Percentiles rank a stretch among this genome's conserved stretches.
Evolutionary conservation across 1,284 basidiomycete genomes (phyloP).

Genomic region (Caloboletus firmus): DNA sequence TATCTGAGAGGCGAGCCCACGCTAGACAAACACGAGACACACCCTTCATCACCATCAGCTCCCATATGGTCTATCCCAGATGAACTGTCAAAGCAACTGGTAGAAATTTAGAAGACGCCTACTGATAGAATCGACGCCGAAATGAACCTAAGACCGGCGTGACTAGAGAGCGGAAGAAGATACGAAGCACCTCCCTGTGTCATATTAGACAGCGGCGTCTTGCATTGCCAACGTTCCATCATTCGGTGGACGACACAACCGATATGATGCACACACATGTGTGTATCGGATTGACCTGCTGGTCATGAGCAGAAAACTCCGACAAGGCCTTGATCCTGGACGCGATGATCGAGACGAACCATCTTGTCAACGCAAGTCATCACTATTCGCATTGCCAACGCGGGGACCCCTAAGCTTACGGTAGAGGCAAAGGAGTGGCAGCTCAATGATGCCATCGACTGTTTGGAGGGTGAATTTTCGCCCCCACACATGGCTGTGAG

Average conservation of each 20-base stretch:
- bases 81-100: neutral
- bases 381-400: neutral
- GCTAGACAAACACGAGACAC: slow-evolving; percentile 2
- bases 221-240: neutral
- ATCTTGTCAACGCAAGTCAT: neutral
- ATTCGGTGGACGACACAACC: neutral
- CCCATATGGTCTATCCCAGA: neutral
- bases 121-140: neutral
- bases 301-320: neutral
- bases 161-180: neutral
- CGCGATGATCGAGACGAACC: neutral
- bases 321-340: neutral
- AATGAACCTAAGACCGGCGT: neutral
- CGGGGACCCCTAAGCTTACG: neutral
- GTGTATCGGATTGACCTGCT: neutral
- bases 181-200: neutral
- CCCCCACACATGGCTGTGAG: neutral
- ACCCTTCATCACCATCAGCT: slow-evolving; percentile 4
- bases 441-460: neutral
- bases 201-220: neutral
- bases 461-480: neutral
- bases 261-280: neutral
- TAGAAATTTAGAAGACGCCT: slow-evolving; percentile 8
- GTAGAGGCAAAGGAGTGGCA: neutral
- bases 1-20: neutral